Evolutionary conservation across 2,329 filamentous ascomycete species (phyloP), one percentile per base, ranked within the genome.

Genomic region (Setomelanomma holmii): DNA sequence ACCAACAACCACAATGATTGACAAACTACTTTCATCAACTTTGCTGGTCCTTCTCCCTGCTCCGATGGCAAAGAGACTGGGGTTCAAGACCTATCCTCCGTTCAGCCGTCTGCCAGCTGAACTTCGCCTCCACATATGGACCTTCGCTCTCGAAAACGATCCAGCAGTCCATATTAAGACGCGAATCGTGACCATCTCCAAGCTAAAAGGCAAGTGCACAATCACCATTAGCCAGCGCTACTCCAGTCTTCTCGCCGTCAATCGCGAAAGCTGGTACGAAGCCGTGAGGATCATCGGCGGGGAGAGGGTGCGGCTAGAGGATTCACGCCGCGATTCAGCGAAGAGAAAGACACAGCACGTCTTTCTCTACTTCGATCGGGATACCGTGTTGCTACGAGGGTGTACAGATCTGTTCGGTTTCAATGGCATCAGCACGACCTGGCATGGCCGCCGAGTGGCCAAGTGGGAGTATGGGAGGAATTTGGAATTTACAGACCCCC

Each of bases 191-290:
- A 36, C 2, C 34, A 36, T 36, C 12, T 36, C 34, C 34, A 36
- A 36, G 16, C 16, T n/a, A 10, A 36, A 36, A 16, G 34, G 14
- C 16, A 11, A 16, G 7, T 16, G 16, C n/a, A n/a, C 11, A 36
- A n/a, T 36, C 7, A 17, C 16, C 34, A 10, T 36, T 7, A 36
- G 34, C n/a, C 34, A 36, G 34, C 34, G 34, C 4, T 58, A 55
- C 35, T 47, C 55, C 22, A 44, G 10, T 12, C 23, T 55, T 6
- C 49, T 50, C 21, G 40, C 53, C n/a, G 45, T 56, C 16, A 52
- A 49, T 27, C 49, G 45, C 27, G 49, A 52, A 21, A 33, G 44
- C 39, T 45, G 53, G 4, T 56, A 52, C 33, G 53, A 56, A 30
- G 27, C 44, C 6, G 48, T 41, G 20, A 55, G 48, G 30, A 5